Conservation (phyloP, 1,284 basidiomycete species). For the Cutaneotrichosporon cutaneum region DNA sequence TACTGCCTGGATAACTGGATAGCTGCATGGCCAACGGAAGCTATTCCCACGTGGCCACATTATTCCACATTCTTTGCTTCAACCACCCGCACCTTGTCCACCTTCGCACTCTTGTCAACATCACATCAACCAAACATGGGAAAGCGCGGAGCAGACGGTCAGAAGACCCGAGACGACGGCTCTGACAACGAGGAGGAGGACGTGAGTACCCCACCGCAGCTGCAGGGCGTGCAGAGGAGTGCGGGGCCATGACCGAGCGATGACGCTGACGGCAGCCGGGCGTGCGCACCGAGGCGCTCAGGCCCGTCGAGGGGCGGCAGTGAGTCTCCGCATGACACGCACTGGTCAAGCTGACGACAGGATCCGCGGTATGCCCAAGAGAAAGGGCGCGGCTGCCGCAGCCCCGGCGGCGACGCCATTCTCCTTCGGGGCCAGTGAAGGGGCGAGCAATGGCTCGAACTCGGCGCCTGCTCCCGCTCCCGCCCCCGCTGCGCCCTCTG, state of each 20-base stretch:
- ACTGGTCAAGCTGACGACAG: slow-evolving; percentile 29
- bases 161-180: slow-evolving; percentile 64
- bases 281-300: slow-evolving; percentile 33
- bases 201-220: slow-evolving; percentile 33
- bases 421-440: slow-evolving; percentile 15
- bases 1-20: no score
- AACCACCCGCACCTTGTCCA: not conserved
- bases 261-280: slow-evolving; percentile 32
- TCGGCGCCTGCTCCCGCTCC: slow-evolving; percentile 15
- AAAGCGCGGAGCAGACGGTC: slow-evolving; percentile 73
- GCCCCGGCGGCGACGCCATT: slow-evolving; percentile 15
- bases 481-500: not conserved
- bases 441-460: slow-evolving; percentile 1
- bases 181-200: slow-evolving; percentile 51
- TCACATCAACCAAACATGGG: slow-evolving; percentile 35
- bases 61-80: slow-evolving; percentile 3
- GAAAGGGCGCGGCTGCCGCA: slow-evolving; percentile 33
- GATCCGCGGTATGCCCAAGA: slow-evolving; percentile 53
- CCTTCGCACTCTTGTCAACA: not conserved
- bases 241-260: no score
- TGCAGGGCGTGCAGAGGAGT: no score
- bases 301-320: slow-evolving; percentile 43
- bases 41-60: slow-evolving; percentile 7
- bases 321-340: slow-evolving; percentile 24
- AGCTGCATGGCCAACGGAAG: not conserved